phyloP scores from a whole-genome alignment of 2,329 filamentous ascomycete species.

The Knufia fluminis region DNA sequence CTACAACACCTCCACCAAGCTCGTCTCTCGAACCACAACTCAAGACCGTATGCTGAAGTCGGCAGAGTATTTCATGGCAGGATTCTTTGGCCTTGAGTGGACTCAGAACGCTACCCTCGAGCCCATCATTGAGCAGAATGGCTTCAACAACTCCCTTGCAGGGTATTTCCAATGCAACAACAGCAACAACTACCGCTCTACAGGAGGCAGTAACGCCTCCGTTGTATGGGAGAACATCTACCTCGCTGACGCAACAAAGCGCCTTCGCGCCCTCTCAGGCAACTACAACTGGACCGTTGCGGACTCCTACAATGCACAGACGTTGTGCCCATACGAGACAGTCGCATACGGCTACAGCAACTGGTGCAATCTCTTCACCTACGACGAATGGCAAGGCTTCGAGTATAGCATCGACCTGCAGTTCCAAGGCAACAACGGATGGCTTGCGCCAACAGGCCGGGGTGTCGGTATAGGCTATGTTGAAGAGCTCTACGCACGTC shows the following conservation, averaged over 20 bases:
- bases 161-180: slow-evolving; percentile 61
- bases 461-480: slow-evolving; percentile 54
- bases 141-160: slow-evolving; percentile 60
- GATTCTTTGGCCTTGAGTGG: slow-evolving; percentile 71
- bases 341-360: slow-evolving; percentile 62
- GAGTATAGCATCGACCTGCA: slow-evolving; percentile 61
- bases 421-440: slow-evolving; percentile 44
- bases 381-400: slow-evolving; percentile 63
- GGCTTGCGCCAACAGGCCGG: slow-evolving; percentile 46
- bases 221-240: slow-evolving; percentile 56
- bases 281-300: slow-evolving; percentile 55
- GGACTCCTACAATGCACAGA: slow-evolving; percentile 57
- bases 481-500: slow-evolving; percentile 61
- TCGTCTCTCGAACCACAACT: slow-evolving; percentile 64
- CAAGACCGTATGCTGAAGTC: slow-evolving; percentile 70
- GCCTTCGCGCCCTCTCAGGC: slow-evolving; percentile 48
- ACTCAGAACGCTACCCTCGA: slow-evolving; percentile 63
- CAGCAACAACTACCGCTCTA: slow-evolving; percentile 38
- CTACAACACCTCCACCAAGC: slow-evolving; percentile 63
- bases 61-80: slow-evolving; percentile 68
- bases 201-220: slow-evolving; percentile 45
- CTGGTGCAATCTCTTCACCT: slow-evolving; percentile 67
- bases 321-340: slow-evolving; percentile 68
- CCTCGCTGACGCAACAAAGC: slow-evolving; percentile 53
- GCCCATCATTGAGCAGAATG: slow-evolving; percentile 55